phyloP scores from a whole-genome alignment of 768 basidiomycete genomes.

The Hemileccinum impolitum region DNA sequence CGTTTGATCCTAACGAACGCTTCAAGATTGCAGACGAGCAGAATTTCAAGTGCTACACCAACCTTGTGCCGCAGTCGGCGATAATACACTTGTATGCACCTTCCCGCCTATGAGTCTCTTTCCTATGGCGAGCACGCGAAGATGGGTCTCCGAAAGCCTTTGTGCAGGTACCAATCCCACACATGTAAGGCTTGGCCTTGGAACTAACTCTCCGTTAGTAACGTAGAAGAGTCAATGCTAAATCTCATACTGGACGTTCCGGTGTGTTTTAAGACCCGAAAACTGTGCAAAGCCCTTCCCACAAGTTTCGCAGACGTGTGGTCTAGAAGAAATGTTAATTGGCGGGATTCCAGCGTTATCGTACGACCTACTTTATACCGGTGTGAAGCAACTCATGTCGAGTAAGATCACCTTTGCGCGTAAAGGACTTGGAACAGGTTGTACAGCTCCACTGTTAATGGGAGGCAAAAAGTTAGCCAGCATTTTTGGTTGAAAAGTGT shows the following conservation, averaged over 20 bases:
- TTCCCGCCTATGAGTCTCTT: slow-evolving; percentile 49
- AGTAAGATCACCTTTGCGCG: slow-evolving; percentile 56
- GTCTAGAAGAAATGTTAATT: slow-evolving; percentile 36
- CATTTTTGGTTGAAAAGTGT: neutral
- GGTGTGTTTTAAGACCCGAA: slow-evolving; percentile 60
- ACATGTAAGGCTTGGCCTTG: slow-evolving; percentile 48
- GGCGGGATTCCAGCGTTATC: neutral
- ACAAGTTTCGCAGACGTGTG: slow-evolving; percentile 50
- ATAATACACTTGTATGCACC: slow-evolving; percentile 46
- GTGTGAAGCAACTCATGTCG: slow-evolving; percentile 54
- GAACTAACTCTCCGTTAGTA: slow-evolving; percentile 38
- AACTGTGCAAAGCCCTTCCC: slow-evolving; percentile 55
- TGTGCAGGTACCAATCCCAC: slow-evolving; percentile 44
- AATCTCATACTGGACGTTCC: slow-evolving; percentile 59
- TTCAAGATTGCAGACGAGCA: neutral
- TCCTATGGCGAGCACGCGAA: slow-evolving; percentile 61
- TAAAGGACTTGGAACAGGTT: slow-evolving; percentile 48
- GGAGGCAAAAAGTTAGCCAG: neutral
- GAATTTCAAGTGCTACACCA: slow-evolving; percentile 3
- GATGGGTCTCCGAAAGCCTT: slow-evolving; percentile 67
- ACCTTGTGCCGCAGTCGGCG: slow-evolving; percentile 48
- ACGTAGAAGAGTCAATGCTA: neutral
- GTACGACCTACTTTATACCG: slow-evolving; percentile 42
- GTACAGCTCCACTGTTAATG: slow-evolving; percentile 37
- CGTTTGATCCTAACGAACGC: slow-evolving; percentile 55